Conservation (phyloP, 164 flowering plant species). For the Macadamia integrifolia region DNA sequence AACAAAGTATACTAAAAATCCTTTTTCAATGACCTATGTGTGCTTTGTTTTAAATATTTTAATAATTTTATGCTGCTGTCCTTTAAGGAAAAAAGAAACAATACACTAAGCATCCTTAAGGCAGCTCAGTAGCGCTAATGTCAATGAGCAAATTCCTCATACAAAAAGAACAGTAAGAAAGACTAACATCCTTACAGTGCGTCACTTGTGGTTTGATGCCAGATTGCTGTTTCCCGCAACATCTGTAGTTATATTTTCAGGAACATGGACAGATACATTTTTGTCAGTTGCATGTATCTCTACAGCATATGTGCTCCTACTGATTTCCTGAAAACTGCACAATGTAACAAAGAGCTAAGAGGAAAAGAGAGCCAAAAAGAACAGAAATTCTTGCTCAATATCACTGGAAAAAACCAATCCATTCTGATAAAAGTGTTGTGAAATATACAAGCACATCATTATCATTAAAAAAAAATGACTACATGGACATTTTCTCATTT, state of each 20-base stretch:
- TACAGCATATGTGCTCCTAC: constrained; percentile 39
- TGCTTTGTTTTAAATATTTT: too few species aligned
- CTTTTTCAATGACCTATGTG: too few species aligned
- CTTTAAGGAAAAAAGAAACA: not conserved
- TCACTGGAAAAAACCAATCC: not conserved
- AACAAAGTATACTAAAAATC: too few species aligned
- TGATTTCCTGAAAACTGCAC: constrained; percentile 65
- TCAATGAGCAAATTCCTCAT: not conserved
- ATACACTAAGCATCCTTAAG: not conserved
- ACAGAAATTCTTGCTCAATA: not conserved
- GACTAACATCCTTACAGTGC: constrained; percentile 58
- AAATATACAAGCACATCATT: not conserved
- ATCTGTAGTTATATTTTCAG: constrained; percentile 78
- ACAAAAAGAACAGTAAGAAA: not conserved
- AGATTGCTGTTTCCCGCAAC: constrained; percentile 83
- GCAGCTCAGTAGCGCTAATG: not conserved
- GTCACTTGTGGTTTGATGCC: constrained; percentile 74
- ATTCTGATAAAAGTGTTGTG: not conserved
- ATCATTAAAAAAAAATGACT: too few species aligned
- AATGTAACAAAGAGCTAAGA: not conserved
- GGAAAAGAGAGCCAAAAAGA: not conserved
- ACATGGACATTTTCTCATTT: not conserved
- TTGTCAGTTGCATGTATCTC: constrained; percentile 46
- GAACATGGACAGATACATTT: constrained; percentile 48
- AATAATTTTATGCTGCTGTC: too few species aligned